Conservation (phyloP, 78 protist genomes). For the Dictyostelium discoideum region DNA sequence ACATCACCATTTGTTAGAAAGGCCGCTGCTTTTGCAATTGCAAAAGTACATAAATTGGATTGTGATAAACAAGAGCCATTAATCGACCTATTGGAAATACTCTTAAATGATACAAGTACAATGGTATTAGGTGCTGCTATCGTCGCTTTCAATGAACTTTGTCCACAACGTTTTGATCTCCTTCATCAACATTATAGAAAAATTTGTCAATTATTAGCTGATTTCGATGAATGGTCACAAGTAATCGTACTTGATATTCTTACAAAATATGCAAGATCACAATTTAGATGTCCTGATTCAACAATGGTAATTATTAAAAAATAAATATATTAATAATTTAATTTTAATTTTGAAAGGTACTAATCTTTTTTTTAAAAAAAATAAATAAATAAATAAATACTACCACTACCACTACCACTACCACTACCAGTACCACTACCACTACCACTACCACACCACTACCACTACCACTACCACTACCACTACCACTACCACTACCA, state of each 20-base stretch:
- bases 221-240: slow-evolving; percentile 98
- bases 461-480: too few relatives aligned
- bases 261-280: slow-evolving; percentile 95
- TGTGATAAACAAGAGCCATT: slow-evolving; percentile 82
- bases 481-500: too few relatives aligned
- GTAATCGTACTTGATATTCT: slow-evolving; percentile 83
- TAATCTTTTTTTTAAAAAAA: too few relatives aligned
- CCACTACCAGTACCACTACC: too few relatives aligned
- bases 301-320: slow-evolving; percentile 7
- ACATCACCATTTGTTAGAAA: slow-evolving; percentile 94
- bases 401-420: too few relatives aligned
- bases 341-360: too few relatives aligned
- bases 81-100: slow-evolving; percentile 76
- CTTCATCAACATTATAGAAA: slow-evolving; percentile 94
- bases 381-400: too few relatives aligned
- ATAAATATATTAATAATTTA: too few relatives aligned
- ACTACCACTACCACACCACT: too few relatives aligned
- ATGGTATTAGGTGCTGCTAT: slow-evolving; percentile 94
- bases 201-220: slow-evolving; percentile 90
- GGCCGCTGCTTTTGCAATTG: slow-evolving; percentile 96
- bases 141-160: slow-evolving; percentile 90
- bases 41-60: slow-evolving; percentile 90
- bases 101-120: slow-evolving; percentile 87
- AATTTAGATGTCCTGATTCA: slow-evolving; percentile 89
- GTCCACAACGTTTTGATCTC: slow-evolving; percentile 95